Evolutionary conservation across 371 early-diverging fungal genomes (phyloP).

Genomic region (Syncephalastrum contaminatum): DNA sequence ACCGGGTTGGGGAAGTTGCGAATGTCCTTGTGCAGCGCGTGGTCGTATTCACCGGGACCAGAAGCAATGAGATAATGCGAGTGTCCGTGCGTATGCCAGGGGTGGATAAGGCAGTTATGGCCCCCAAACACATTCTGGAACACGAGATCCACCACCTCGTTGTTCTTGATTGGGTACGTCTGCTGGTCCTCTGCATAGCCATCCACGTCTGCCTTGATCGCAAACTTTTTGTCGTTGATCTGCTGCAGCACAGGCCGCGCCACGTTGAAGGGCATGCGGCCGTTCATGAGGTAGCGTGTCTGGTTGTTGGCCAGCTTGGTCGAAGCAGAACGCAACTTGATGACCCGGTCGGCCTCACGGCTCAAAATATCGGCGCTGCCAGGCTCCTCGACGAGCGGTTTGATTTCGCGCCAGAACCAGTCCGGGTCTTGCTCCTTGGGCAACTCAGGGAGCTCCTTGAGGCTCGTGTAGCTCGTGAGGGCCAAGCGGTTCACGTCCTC

Average conservation of each 20-base stretch:
- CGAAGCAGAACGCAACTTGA: constrained; percentile 20
- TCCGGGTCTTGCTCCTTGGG: constrained; percentile 15
- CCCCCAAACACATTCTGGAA: constrained; percentile 26
- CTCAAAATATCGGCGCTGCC: constrained; percentile 17
- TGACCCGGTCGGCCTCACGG: constrained; percentile 18
- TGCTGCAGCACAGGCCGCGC: constrained; percentile 1
- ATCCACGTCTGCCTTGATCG: constrained; percentile 2
- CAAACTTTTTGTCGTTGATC: background rate
- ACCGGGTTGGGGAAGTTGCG: constrained; percentile 31
- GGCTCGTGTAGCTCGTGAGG: background rate
- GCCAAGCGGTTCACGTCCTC: background rate
- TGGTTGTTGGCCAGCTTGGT: constrained; percentile 15
- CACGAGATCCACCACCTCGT: constrained; percentile 39
- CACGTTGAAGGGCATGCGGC: constrained; percentile 12
- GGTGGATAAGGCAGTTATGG: constrained; percentile 31
- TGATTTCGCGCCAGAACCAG: constrained; percentile 21
- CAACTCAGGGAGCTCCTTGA: constrained; percentile 10
- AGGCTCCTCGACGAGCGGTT: constrained; percentile 5
- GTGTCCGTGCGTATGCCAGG: constrained; percentile 51
- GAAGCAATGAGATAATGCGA: constrained; percentile 40
- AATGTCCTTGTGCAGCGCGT: constrained; percentile 19
- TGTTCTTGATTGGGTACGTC: constrained; percentile 25
- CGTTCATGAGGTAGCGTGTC: constrained; percentile 35
- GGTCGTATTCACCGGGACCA: constrained; percentile 35
- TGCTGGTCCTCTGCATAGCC: constrained; percentile 16